Evolutionary conservation across 176 grass and related monocot species (phyloP).

Genomic region (Eleusine indica): DNA sequence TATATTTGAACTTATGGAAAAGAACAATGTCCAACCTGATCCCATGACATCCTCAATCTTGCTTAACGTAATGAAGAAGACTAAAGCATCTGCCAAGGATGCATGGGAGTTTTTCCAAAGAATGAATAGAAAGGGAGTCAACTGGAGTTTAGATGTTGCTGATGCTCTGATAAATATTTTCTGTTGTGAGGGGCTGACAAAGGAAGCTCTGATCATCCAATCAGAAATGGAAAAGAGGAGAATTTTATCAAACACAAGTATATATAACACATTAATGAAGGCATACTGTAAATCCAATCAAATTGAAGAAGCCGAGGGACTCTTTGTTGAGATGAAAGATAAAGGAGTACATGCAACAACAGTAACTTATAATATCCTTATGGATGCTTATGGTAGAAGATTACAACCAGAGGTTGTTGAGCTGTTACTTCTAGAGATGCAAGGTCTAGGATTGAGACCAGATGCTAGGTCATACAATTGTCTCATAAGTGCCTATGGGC

Average conservation of each 20-base stretch:
- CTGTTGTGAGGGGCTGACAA: constrained; percentile 76
- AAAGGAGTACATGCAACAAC: constrained; percentile 67
- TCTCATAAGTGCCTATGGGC: constrained; percentile 79
- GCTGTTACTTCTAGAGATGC: constrained; percentile 70
- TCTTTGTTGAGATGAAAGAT: constrained; percentile 83
- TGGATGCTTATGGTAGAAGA: constrained; percentile 90
- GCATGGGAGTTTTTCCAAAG: constrained; percentile 83
- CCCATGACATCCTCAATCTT: constrained; percentile 75
- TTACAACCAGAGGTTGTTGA: constrained; percentile 82
- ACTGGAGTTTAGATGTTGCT: constrained; percentile 69
- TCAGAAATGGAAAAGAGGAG: constrained; percentile 90
- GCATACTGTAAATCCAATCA: constrained; percentile 69
- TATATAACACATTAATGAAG: constrained; percentile 75
- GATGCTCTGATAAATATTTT: constrained; percentile 71
- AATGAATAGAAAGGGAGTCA: constrained; percentile 83
- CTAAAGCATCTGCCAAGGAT: constrained; percentile 69
- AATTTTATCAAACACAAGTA: constrained; percentile 62
- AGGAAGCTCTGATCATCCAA: constrained; percentile 84
- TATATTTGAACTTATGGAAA: constrained; percentile 77
- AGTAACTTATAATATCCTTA: constrained; percentile 82
- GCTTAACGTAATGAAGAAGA: constrained; percentile 71
- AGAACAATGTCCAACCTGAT: constrained; percentile 75
- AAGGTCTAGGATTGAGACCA: constrained; percentile 63
- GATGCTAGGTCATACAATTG: constrained; percentile 73
- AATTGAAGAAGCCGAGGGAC: constrained; percentile 81